phyloP scores from a whole-genome alignment of 2,329 filamentous ascomycete species.

The Claviceps arundinis region DNA sequence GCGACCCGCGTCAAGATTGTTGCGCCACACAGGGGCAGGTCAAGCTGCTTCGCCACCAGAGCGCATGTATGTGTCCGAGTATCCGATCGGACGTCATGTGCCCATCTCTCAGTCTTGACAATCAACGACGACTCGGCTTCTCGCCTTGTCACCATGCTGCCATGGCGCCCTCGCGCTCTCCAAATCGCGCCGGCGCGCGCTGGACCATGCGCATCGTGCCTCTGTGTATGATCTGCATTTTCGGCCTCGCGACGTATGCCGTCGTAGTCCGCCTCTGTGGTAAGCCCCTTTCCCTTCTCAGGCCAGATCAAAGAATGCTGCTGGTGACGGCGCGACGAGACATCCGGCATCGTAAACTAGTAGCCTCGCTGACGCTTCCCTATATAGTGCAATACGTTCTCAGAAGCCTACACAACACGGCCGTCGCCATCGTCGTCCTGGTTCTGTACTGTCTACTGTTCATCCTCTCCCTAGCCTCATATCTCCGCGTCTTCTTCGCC shows the following conservation, averaged over 20 bases:
- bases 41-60: background rate
- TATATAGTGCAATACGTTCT: constrained; percentile 56
- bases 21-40: background rate
- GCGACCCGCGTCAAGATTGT: no score
- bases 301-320: background rate
- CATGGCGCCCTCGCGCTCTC: constrained; percentile 17
- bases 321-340: background rate
- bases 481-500: constrained; percentile 55
- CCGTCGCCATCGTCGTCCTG: constrained; percentile 55
- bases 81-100: background rate
- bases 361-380: background rate
- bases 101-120: background rate
- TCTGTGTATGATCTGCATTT: constrained; percentile 48
- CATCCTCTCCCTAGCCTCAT: constrained; percentile 50
- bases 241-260: constrained; percentile 60
- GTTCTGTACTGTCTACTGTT: constrained; percentile 62
- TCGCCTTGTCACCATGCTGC: constrained; percentile 15
- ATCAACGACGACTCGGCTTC: background rate
- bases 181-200: constrained; percentile 17
- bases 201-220: constrained; percentile 49
- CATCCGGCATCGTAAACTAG: no score
- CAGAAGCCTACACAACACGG: constrained; percentile 28
- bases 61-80: no score
- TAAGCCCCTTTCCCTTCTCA: background rate
- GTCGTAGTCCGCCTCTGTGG: constrained; percentile 32